Evolutionary conservation across 2,329 filamentous ascomycete genomes (phyloP), one percentile per base, ranked within the genome.

Genomic region (Monosporascus sp.): DNA sequence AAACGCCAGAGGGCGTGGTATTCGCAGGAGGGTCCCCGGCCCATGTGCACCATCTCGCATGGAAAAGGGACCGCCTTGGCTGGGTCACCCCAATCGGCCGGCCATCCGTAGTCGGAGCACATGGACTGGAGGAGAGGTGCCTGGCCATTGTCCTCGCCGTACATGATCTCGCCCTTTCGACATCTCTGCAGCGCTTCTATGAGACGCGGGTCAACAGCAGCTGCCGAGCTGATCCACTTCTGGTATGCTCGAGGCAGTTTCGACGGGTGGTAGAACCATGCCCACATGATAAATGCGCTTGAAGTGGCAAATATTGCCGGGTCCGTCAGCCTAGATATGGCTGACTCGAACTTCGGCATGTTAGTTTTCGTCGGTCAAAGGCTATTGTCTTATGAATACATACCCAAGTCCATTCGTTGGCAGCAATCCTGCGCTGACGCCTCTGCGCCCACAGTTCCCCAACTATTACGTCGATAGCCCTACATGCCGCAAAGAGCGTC

Each of bases 41-140:
- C 87, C 84, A 91, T 90, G 71, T 96, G 91, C 3, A 94, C 89
- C 58, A 95, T 76, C 67, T 91, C 85, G 70, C 91, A 96, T 1
- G 89, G 89, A 54, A 93, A 87, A 0, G 90, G 91, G 9, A 86
- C 71, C 1, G 85, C 81, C 52, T 77, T 75, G 19, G 78, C 76
- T 1, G 90, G 89, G 68, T 95, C 85, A 20, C 88, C 90, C 81
- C 86, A 91, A 53, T 74, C 72, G n/a, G 76, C 64, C 0, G 90
- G 89, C 74, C 84, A 82, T 31, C 73, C 73, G 69, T 87, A 87
- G 60, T 94, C 87, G 57, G 71, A 73, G 65, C 87, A 91, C 85
- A 95, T 89, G 56, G 78, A 74, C 58, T 83, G 77, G 0, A 95
- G 78, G 9, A 94, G 75, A 11, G 78, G 72, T 1, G 85, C 84